Conservation (phyloP, 441 rosid genomes). For the Theobroma grandiflorum region DNA sequence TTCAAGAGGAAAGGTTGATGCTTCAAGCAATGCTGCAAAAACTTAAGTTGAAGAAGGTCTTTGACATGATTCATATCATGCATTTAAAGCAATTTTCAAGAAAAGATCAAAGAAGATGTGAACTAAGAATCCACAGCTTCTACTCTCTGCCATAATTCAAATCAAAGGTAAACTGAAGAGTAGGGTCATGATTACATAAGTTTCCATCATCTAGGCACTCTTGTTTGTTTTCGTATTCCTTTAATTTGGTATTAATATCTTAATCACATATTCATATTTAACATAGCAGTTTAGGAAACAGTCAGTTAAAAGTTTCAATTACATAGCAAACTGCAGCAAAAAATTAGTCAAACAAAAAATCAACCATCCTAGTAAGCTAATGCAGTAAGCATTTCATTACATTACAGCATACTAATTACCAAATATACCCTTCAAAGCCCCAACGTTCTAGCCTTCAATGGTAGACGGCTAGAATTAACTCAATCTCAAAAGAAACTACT, state of each 20-base stretch:
- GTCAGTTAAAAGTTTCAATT: not conserved
- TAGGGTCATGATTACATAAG: not conserved
- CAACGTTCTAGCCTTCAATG: not conserved
- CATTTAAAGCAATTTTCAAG: not conserved
- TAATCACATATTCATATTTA: constrained; percentile 4
- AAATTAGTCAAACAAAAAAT: not conserved
- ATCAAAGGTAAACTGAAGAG: constrained; percentile 8
- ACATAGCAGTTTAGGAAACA: not conserved
- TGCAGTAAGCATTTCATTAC: not conserved
- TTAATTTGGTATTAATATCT: not conserved
- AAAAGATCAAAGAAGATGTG: not conserved
- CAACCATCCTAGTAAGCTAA: not conserved
- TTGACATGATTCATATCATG: not conserved
- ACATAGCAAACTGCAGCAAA: not conserved
- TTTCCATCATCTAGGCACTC: not conserved
- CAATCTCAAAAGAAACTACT: not conserved
- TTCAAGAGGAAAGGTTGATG: not conserved
- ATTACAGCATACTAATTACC: not conserved
- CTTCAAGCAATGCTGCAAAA: not conserved
- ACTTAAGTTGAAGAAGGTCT: not conserved
- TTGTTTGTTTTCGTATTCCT: not conserved
- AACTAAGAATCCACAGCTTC: not conserved
- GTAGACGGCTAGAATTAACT: not conserved
- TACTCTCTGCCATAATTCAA: not conserved
- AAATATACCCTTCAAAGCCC: not conserved